Percentiles rank a stretch among this genome's conserved stretches.
Evolutionary conservation across 306 rosid genomes (phyloP).

Genomic region (Potentilla sterilis): DNA sequence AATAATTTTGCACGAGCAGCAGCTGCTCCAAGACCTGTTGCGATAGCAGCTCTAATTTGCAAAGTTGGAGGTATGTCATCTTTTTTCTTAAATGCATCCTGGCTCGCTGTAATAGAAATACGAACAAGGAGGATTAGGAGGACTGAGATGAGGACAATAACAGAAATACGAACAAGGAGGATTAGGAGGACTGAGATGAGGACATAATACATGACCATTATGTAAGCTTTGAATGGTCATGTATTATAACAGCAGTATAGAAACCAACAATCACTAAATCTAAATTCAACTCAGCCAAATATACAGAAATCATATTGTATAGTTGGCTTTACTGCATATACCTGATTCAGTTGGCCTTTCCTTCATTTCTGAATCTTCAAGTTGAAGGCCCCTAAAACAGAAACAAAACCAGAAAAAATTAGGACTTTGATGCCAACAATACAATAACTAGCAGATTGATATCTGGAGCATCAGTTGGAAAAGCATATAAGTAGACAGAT

Average conservation of each 20-base stretch:
- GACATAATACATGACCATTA: constrained; percentile 12
- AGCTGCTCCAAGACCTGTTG: constrained; percentile 92
- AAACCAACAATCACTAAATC: neutral
- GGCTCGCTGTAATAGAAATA: constrained; percentile 36
- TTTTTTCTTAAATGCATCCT: constrained; percentile 30
- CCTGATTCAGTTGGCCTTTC: constrained; percentile 53
- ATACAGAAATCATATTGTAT: neutral
- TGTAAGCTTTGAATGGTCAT: neutral
- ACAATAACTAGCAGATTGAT: constrained; percentile 1
- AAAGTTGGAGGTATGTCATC: constrained; percentile 59
- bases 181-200: constrained; percentile 14
- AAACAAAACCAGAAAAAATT: constrained; percentile 24
- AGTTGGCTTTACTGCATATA: constrained; percentile 28
- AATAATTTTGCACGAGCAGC: constrained; percentile 84
- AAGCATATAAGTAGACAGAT: constrained; percentile 16
- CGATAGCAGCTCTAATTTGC: constrained; percentile 72
- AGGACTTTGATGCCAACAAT: constrained; percentile 12
- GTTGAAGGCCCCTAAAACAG: constrained; percentile 43
- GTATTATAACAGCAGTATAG: neutral
- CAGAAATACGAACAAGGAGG: constrained; percentile 6
- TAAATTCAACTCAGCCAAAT: neutral
- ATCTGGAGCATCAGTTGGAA: neutral
- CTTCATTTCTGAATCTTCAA: constrained; percentile 47
- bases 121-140: constrained; percentile 11
- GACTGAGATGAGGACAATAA: constrained; percentile 10